A percentile compares a stretch with the other conserved stretches of the same genome.
Evolutionary conservation across 2,329 filamentous ascomycete species (phyloP).

Genomic region (Beauveria sp.): DNA sequence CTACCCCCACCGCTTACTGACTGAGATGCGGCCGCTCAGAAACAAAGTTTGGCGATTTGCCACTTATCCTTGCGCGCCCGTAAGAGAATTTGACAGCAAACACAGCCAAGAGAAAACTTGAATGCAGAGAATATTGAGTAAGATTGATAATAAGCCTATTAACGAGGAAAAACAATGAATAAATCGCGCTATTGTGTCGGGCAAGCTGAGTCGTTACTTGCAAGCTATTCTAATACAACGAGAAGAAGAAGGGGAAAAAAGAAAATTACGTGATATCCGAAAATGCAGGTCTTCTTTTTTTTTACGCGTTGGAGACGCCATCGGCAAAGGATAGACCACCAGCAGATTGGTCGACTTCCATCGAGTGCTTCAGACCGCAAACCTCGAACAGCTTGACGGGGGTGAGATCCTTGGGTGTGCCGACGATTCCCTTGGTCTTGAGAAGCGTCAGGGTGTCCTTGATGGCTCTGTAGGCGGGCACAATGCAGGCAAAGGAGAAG

Average conservation of each 20-base stretch:
- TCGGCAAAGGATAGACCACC: constrained; percentile 13
- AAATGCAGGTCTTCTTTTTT: not conserved
- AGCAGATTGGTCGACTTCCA: constrained; percentile 36
- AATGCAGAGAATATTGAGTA: not conserved
- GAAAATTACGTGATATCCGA: not conserved
- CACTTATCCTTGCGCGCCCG: too few species aligned
- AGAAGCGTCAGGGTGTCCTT: constrained; percentile 29
- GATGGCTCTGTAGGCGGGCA: constrained; percentile 38
- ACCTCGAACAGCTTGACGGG: constrained; percentile 43
- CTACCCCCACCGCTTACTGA: too few species aligned
- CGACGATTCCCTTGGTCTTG: constrained; percentile 31
- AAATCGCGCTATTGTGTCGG: constrained; percentile 3
- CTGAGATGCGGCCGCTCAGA: too few species aligned
- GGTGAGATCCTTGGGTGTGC: constrained; percentile 34
- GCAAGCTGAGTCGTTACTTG: constrained; percentile 10
- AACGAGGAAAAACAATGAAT: not conserved
- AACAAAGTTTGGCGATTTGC: too few species aligned
- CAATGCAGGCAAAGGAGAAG: constrained; percentile 43
- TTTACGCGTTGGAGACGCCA: constrained; percentile 8
- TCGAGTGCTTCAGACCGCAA: constrained; percentile 42
- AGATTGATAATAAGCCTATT: not conserved
- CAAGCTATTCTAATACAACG: constrained; percentile 5
- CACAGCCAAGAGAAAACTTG: too few species aligned
- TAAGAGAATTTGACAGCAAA: too few species aligned
- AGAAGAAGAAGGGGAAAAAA: not conserved